These are phyloP conservation scores for Ottelia alismoides DNA, from an alignment of 106 monocot species.

Conservation along the genomic window DNA sequence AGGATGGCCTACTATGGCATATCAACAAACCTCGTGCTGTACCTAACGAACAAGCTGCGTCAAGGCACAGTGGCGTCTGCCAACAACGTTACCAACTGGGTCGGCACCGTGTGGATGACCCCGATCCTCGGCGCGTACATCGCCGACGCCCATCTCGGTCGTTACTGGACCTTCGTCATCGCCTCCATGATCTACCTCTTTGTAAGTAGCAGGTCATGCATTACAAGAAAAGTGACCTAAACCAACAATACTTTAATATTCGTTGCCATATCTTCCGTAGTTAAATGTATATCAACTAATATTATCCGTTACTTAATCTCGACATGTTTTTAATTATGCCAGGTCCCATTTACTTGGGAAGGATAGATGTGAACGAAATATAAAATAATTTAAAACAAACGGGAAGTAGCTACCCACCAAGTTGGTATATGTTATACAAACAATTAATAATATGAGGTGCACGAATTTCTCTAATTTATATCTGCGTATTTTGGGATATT, in stretches of 20 bases:
- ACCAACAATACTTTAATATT: too few relatives aligned
- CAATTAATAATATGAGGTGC: neutral
- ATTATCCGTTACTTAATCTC: neutral
- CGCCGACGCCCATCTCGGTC: constrained; percentile 81
- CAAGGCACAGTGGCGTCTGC: constrained; percentile 71
- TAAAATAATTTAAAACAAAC: neutral
- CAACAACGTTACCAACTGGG: constrained; percentile 93
- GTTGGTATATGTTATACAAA: neutral
- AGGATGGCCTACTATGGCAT: constrained; percentile 90
- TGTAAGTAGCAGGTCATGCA: constrained; percentile 27
- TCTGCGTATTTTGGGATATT: neutral
- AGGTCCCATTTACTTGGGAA: neutral
- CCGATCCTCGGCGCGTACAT: constrained; percentile 72
- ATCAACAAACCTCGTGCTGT: constrained; percentile 71
- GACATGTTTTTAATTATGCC: neutral
- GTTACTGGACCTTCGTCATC: constrained; percentile 73
- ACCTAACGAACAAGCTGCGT: constrained; percentile 64
- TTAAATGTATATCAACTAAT: too few relatives aligned
- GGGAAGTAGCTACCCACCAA: neutral
- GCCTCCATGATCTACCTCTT: constrained; percentile 53
- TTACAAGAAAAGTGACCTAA: too few relatives aligned
- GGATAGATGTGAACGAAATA: neutral
- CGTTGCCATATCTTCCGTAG: too few relatives aligned
- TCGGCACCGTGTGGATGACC: constrained; percentile 75
- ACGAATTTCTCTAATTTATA: neutral